A percentile compares a stretch with the other conserved stretches of the same genome.
Evolutionary conservation across 306 rosid species (phyloP).

Genomic region (Cajanus cajan): DNA sequence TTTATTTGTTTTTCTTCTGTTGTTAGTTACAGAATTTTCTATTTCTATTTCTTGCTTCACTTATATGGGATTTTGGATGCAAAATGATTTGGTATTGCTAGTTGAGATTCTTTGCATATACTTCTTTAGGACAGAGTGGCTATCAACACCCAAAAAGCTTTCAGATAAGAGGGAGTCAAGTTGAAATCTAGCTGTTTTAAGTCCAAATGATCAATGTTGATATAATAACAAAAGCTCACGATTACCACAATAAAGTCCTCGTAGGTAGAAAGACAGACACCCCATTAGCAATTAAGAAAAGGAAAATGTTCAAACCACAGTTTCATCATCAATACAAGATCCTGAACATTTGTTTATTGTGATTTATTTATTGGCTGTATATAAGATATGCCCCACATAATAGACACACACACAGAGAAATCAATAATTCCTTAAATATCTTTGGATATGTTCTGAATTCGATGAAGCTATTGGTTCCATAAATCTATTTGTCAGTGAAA

Average conservation of each 20-base stretch:
- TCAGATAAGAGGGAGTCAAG: background rate
- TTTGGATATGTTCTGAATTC: constrained; percentile 39
- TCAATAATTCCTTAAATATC: constrained; percentile 34
- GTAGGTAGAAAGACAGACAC: background rate
- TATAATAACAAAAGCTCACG: constrained; percentile 22
- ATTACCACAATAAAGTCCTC: constrained; percentile 4
- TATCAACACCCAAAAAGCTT: background rate
- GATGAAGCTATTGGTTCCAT: constrained; percentile 24
- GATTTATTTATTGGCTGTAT: background rate
- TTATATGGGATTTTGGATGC: background rate
- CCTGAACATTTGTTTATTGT: constrained; percentile 5
- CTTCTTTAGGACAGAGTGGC: constrained; percentile 18
- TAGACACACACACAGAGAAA: constrained; percentile 29
- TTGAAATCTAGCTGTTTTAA: constrained; percentile 33
- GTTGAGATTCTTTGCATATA: constrained; percentile 26
- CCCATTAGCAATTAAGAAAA: constrained; percentile 15
- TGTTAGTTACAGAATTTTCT: background rate
- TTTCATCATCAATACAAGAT: constrained; percentile 30
- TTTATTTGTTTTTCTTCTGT: background rate
- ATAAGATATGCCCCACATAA: constrained; percentile 28
- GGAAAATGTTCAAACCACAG: constrained; percentile 29
- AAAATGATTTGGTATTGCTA: constrained; percentile 1
- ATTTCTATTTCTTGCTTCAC: background rate
- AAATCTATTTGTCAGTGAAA: constrained; percentile 28
- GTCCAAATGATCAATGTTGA: constrained; percentile 39